Evolutionary conservation across 169 alveolate genomes (phyloP), one percentile per base, ranked within the genome.

Genomic region (Amoebophrya sp.): DNA sequence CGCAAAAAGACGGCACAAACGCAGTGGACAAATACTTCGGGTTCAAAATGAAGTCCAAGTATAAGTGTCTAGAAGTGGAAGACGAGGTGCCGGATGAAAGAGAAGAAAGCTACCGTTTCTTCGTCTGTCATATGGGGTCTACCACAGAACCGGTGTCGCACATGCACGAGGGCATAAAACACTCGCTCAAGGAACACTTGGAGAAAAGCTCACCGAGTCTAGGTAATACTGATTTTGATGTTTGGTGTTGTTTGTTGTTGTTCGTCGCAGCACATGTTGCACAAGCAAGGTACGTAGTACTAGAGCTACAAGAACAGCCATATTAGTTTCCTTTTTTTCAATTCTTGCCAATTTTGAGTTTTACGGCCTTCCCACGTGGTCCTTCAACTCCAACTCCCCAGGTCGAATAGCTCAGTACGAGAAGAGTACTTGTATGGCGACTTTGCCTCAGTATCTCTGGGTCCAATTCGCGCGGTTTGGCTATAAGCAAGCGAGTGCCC

Each of bases 401-500:
- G 92, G 92, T 0, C 92, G 92, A 0, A 39, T 47, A 12, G 92
- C 92, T 26, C 39, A 41, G 89, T 90, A 34, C 34, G 92, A 90
- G 92, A 90, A 90, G 89, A 34, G 89, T 18, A 47, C 89, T 34
- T 38, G 55, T 24, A 90, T 90, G 89, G 92, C 76, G 54, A 34
- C 89, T 6, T 89, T 90, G 0, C 92, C 92, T 33, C 39, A 41
- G 41, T 90, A 53, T 89, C 89, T 90, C 2, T 34, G 36, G 29
- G 92, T 90, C 39, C 89, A 90, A 89, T 90, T 90, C 34, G 92
- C 92, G 36, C 53, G 92, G 89, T 90, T 90, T 89, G 89, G 78
- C 38, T 90, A 41, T 40, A 90, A 90, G 89, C 47, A 77, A 23
- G 92, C 76, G 53, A 90, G 41, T 40, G 54, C 89, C 89, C 40